A percentile compares a stretch with the other conserved stretches of the same genome.
phyloP scores from a whole-genome alignment of 148 eudicot species.

The Pharnaceum exiguum region DNA sequence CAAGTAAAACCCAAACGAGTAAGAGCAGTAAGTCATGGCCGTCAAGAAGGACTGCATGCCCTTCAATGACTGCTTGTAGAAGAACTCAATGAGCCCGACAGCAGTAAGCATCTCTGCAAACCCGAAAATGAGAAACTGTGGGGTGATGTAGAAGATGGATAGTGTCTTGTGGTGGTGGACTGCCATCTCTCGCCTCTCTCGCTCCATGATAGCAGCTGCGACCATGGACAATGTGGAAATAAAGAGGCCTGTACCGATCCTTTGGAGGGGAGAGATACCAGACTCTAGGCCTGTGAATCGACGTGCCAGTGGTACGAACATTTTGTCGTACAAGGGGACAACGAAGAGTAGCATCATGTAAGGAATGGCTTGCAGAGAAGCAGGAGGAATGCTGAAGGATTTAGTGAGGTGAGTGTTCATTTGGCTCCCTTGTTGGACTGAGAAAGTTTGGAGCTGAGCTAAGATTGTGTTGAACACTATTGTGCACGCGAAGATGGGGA shows the following conservation, averaged over 20 bases:
- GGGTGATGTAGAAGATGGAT: constrained; percentile 71
- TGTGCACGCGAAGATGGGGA: constrained; percentile 86
- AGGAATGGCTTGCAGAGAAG: constrained; percentile 92
- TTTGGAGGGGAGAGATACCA: constrained; percentile 69
- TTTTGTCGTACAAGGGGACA: constrained; percentile 73
- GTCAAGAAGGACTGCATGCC: constrained; percentile 84
- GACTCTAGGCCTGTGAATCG: constrained; percentile 56
- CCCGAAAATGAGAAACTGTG: constrained; percentile 80
- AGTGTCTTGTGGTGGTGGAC: constrained; percentile 16
- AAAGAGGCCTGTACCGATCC: constrained; percentile 76
- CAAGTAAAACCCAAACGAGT: constrained; percentile 79
- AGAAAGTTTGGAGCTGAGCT: constrained; percentile 94
- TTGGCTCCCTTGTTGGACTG: constrained; percentile 84
- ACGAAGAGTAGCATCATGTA: constrained; percentile 73
- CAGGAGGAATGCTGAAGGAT: constrained; percentile 74
- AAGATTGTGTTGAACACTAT: constrained; percentile 85
- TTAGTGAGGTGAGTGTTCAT: constrained; percentile 63
- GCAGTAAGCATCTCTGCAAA: constrained; percentile 94
- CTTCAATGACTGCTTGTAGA: constrained; percentile 65
- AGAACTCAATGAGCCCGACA: constrained; percentile 82
- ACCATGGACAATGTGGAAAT: constrained; percentile 77
- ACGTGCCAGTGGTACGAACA: constrained; percentile 65
- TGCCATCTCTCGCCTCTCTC: constrained; percentile 32
- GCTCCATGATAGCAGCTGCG: constrained; percentile 63
- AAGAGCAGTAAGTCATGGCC: constrained; percentile 84